Percentiles rank a stretch among this genome's conserved stretches.
Conservation (phyloP, 257 asterid genomes). For the Euphrasia confusa region DNA sequence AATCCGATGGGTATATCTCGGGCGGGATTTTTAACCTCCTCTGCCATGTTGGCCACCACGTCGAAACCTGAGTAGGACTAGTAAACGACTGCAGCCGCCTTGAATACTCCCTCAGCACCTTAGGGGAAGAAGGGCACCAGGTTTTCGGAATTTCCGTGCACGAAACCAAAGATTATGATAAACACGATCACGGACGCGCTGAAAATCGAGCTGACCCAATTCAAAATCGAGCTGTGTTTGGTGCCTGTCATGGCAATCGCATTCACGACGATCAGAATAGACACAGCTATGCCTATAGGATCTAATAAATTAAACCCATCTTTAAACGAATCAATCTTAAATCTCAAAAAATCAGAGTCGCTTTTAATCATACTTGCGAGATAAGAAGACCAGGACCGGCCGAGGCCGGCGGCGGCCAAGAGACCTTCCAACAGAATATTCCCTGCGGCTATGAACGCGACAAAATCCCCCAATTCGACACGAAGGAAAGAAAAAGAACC, state of each 20-base stretch:
- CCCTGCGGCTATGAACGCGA: conserved; percentile 88
- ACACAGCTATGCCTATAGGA: conserved; percentile 78
- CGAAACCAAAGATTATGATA: conserved; percentile 65
- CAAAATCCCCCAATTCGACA: conserved; percentile 82
- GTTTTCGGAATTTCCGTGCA: conserved; percentile 51
- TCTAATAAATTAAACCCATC: conserved; percentile 79
- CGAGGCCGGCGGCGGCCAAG: conserved; percentile 93
- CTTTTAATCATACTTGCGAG: conserved; percentile 54
- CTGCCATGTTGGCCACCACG: conserved; percentile 96
- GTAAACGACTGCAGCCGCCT: conserved; percentile 83
- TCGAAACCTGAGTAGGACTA: conserved; percentile 98
- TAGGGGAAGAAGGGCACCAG: conserved; percentile 68
- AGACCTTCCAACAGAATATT: conserved; percentile 76
- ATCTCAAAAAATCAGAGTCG: conserved; percentile 56
- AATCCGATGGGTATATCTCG: conserved; percentile 82
- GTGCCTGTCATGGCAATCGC: conserved; percentile 81
- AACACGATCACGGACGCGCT: conserved; percentile 52
- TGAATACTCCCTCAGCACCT: conserved; percentile 70
- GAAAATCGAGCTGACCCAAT: conserved; percentile 59
- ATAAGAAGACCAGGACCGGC: conserved; percentile 92
- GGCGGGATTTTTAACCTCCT: conserved; percentile 79
- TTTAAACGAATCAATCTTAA: conserved; percentile 52
- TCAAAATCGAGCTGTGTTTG: conserved; percentile 49
- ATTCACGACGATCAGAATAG: conserved; percentile 47
- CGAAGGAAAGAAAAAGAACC: conserved; percentile 92